These are phyloP conservation scores for Scytalidium sp. DNA, from an alignment of 2,329 filamentous ascomycete species.

Conservation along the genomic window DNA sequence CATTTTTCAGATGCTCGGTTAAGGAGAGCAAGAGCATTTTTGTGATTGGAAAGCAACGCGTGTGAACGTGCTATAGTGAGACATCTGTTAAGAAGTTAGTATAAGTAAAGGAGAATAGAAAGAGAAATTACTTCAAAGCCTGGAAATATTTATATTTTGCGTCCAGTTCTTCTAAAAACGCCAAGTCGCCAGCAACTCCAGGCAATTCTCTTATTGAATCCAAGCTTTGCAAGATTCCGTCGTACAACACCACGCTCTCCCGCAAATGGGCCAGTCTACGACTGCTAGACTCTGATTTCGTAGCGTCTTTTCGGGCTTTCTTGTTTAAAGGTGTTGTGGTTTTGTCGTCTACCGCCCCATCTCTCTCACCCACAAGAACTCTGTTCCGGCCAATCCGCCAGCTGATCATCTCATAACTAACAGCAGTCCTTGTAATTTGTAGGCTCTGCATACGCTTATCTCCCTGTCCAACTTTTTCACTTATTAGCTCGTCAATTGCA, in stretches of 20 bases:
- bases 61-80: slow-evolving; percentile 85
- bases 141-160: slow-evolving; percentile 80
- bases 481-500: slow-evolving; percentile 84
- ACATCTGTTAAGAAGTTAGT: slow-evolving; percentile 48
- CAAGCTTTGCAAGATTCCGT: slow-evolving; percentile 85
- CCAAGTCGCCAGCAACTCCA: slow-evolving; percentile 80
- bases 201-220: slow-evolving; percentile 87
- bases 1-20: slow-evolving; percentile 66
- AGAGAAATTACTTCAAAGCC: slow-evolving; percentile 66
- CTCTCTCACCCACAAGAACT: slow-evolving; percentile 77
- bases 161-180: slow-evolving; percentile 74
- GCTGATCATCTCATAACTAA: slow-evolving; percentile 90
- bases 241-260: slow-evolving; percentile 86
- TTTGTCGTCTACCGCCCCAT: slow-evolving; percentile 64
- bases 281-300: slow-evolving; percentile 60
- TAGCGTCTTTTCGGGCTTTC: slow-evolving; percentile 52
- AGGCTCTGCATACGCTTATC: slow-evolving; percentile 88
- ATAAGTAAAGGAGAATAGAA: neutral
- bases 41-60: slow-evolving; percentile 65
- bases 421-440: slow-evolving; percentile 87
- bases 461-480: slow-evolving; percentile 78
- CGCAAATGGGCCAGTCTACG: slow-evolving; percentile 77
- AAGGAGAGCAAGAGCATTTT: slow-evolving; percentile 83
- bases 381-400: slow-evolving; percentile 94
- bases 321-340: slow-evolving; percentile 37